Percentiles rank a stretch among this genome's conserved stretches.
phyloP scores from a whole-genome alignment of 1,284 basidiomycete species.

The Schizophyllum amplum region DNA sequence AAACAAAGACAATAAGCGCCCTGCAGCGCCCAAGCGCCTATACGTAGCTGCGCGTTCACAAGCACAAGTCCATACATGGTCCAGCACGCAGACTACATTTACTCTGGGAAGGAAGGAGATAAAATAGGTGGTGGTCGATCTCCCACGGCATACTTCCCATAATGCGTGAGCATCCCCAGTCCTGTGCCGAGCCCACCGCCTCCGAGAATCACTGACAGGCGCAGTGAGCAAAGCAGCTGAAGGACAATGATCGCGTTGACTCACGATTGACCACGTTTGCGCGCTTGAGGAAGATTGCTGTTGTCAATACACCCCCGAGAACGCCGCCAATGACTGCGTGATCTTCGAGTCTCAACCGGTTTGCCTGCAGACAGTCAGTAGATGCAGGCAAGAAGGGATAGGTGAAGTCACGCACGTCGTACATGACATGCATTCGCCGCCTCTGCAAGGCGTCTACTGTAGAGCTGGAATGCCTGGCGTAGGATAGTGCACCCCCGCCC shows the following conservation, averaged over 20 bases:
- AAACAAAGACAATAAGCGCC: neutral
- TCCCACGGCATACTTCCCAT: neutral
- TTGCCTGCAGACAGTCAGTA: slow-evolving; percentile 29
- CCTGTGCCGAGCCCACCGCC: neutral
- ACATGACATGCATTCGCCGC: neutral
- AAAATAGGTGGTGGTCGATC: neutral
- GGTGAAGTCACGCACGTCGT: slow-evolving; percentile 1
- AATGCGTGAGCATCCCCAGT: neutral
- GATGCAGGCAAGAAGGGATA: slow-evolving; percentile 3
- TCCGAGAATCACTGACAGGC: slow-evolving; percentile 3
- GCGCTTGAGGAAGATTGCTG: slow-evolving; percentile 62
- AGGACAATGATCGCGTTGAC: slow-evolving; percentile 16
- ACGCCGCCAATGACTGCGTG: slow-evolving; percentile 63
- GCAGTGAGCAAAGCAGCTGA: neutral
- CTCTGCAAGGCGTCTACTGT: neutral
- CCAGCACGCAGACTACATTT: neutral
- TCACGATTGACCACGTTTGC: slow-evolving; percentile 47
- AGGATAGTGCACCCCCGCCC: slow-evolving; percentile 1
- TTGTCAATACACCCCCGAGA: slow-evolving; percentile 50
- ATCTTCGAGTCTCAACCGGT: slow-evolving; percentile 53
- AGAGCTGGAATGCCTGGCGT: neutral
- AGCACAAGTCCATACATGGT: too few species aligned
- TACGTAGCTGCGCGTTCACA: too few species aligned
- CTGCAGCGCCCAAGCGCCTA: too few species aligned
- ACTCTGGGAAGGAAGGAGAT: neutral